Evolutionary conservation across 192 early-diverging fungal genomes (phyloP), one percentile per base, ranked within the genome.

Genomic region (Coemansia asiatica): DNA sequence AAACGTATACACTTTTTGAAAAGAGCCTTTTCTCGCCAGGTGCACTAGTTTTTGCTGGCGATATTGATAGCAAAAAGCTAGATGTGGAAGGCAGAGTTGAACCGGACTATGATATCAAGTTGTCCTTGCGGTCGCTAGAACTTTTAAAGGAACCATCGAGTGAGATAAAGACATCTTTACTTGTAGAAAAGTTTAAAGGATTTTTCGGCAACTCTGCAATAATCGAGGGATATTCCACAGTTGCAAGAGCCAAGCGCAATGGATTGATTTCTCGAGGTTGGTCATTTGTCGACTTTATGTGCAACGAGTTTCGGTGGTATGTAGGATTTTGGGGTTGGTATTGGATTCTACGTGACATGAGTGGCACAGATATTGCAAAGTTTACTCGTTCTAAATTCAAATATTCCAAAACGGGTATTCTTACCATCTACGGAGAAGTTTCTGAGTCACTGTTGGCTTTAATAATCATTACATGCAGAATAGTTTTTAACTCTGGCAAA

Each of bases 201-300:
- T 51, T 35, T 13, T 1, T 58, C 16, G 26, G 40, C 5, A 36
- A 29, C 46, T 50, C 65, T 6, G 65, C 48, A 0, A 38, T 7
- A 21, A 40, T 67, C 44, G 27, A 60, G 18, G 65, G 65, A 12
- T 67, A 31, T 15, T 25, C 25, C 56, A 59, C 57, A 6, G 36
- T 31, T 7, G 49, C 65, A 6, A 25, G 19, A 25, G 65, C 65
- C 49, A 67, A 67, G 33, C 44, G 57, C 9, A 22, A 40, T 6
- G 44, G 28, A 3, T 16, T 50, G 19, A 1, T 67, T 1, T 50
- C 10, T 15, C 22, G 28, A 15, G 65, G 65, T 1, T 67, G 65
- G 65, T 67, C 65, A 56, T 67, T 67, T 67, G 65, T 67, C 22
- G 65, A 67, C 65, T 67, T 60, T 53, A 53, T 28, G 46, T 51